phyloP scores from a whole-genome alignment of 1,284 basidiomycete species.

The Marasmius fiardii region DNA sequence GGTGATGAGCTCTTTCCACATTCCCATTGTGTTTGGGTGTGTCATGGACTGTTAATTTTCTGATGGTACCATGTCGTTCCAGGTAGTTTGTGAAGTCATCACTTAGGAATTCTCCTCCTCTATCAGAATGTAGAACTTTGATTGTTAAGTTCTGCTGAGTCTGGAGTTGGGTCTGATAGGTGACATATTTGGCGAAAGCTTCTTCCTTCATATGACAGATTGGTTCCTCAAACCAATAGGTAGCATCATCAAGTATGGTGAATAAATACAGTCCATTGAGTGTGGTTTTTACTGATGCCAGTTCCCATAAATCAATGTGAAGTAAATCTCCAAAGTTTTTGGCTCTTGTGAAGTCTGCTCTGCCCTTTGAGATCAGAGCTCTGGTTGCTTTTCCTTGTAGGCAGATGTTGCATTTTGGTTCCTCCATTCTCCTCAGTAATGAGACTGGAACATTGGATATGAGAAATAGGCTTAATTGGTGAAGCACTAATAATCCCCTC shows the following conservation, averaged over 20 bases:
- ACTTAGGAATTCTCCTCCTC: slow-evolving; percentile 21
- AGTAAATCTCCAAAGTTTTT: background rate
- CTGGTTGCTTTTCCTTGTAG: background rate
- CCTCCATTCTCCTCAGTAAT: too few relatives aligned
- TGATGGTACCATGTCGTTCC: slow-evolving; percentile 19
- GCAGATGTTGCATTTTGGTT: background rate
- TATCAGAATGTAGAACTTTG: slow-evolving; percentile 20
- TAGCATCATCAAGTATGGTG: slow-evolving; percentile 21
- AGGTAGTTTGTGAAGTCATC: slow-evolving; percentile 20
- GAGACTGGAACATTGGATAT: too few relatives aligned
- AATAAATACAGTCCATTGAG: slow-evolving; percentile 20
- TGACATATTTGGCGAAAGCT: slow-evolving; percentile 15
- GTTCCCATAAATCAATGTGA: slow-evolving; percentile 34
- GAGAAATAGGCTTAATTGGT: too few relatives aligned
- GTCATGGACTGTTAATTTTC: slow-evolving; percentile 25
- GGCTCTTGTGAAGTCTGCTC: background rate
- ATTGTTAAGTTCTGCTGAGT: slow-evolving; percentile 12
- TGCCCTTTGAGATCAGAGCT: background rate
- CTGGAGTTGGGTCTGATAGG: slow-evolving; percentile 11
- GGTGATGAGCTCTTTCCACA: slow-evolving; percentile 25
- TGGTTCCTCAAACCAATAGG: slow-evolving; percentile 17
- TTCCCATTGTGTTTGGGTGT: slow-evolving; percentile 29
- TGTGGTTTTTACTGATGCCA: slow-evolving; percentile 23
- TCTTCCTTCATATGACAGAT: slow-evolving; percentile 15
- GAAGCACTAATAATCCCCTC: too few relatives aligned